Evolutionary conservation across 2,329 filamentous ascomycete genomes (phyloP).

Genomic region (Bertia moriformis): DNA sequence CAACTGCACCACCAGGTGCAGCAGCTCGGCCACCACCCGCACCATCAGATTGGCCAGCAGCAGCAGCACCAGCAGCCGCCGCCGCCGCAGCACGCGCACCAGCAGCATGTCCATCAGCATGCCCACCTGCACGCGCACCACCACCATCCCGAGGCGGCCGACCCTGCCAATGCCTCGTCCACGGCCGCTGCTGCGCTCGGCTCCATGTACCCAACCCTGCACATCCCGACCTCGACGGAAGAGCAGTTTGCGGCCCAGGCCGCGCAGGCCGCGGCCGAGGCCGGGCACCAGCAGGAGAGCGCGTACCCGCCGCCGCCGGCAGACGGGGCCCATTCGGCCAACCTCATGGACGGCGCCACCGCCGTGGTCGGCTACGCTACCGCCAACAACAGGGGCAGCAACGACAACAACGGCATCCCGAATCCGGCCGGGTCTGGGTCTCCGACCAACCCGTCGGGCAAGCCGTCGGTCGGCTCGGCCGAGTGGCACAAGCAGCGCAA

Average conservation of each 20-base stretch:
- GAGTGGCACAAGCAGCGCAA: conserved; percentile 97
- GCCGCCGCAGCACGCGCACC: too few species aligned
- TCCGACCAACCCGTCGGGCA: conserved; percentile 29
- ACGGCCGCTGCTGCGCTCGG: conserved; percentile 44
- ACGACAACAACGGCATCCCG: conserved; percentile 25
- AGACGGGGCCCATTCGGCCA: too few species aligned
- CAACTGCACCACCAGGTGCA: too few species aligned
- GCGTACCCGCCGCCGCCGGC: conserved; percentile 15
- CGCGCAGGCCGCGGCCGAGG: conserved; percentile 26
- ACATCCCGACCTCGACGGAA: conserved; percentile 40
- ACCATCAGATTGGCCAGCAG: too few species aligned
- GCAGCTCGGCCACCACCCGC: too few species aligned
- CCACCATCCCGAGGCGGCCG: conserved; percentile 30
- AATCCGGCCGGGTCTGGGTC: conserved; percentile 12
- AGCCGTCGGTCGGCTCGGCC: conserved; percentile 84
- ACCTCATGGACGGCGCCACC: conserved; percentile 6
- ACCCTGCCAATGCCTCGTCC: conserved; percentile 37
- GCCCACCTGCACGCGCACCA: too few species aligned
- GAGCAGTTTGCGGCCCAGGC: conserved; percentile 45
- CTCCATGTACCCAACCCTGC: conserved; percentile 42
- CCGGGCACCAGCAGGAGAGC: conserved; percentile 17
- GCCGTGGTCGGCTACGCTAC: too few species aligned
- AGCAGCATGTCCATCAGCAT: conserved; percentile 2
- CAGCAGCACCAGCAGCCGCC: too few species aligned
- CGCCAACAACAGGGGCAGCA: too few species aligned